Conservation (phyloP, 495 filamentous ascomycete species). For the Penicillium canariense region DNA sequence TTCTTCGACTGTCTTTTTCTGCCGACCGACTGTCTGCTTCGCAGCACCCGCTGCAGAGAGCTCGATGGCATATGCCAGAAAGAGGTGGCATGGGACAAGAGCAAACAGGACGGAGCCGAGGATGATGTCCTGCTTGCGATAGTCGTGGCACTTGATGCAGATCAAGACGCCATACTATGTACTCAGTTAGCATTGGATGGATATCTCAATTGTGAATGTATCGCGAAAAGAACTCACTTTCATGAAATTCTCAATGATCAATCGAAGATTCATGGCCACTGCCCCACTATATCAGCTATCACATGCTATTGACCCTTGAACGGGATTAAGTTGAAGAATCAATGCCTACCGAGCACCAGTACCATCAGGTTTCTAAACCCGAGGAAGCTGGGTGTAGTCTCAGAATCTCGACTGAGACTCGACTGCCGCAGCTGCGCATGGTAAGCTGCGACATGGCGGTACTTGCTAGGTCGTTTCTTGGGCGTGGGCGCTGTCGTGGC, state of each 20-base stretch:
- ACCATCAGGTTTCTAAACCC: constrained; percentile 97
- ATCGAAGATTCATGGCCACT: constrained; percentile 89
- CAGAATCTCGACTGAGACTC: constrained; percentile 79
- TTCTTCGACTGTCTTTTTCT: constrained; percentile 59
- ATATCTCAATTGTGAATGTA: background rate
- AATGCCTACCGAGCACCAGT: constrained; percentile 70
- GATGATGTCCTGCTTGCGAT: constrained; percentile 72
- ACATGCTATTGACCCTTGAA: background rate
- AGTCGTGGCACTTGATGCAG: constrained; percentile 87
- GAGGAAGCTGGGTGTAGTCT: constrained; percentile 73
- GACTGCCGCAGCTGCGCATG: constrained; percentile 71
- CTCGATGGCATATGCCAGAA: constrained; percentile 87
- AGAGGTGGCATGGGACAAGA: constrained; percentile 83
- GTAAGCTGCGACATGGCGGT: constrained; percentile 83
- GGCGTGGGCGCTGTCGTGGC: constrained; percentile 3
- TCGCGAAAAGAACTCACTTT: constrained; percentile 56
- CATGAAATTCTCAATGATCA: constrained; percentile 95
- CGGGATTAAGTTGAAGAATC: background rate
- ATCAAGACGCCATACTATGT: constrained; percentile 91
- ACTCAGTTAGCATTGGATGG: constrained; percentile 5
- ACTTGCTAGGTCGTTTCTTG: constrained; percentile 52
- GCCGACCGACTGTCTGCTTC: constrained; percentile 58
- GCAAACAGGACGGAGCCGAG: constrained; percentile 75
- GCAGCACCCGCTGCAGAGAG: constrained; percentile 74
- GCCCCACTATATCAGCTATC: constrained; percentile 17